Evolutionary conservation across 2,329 filamentous ascomycete species (phyloP), one percentile per base, ranked within the genome.

Genomic region (Dactylonectria estremocensis): DNA sequence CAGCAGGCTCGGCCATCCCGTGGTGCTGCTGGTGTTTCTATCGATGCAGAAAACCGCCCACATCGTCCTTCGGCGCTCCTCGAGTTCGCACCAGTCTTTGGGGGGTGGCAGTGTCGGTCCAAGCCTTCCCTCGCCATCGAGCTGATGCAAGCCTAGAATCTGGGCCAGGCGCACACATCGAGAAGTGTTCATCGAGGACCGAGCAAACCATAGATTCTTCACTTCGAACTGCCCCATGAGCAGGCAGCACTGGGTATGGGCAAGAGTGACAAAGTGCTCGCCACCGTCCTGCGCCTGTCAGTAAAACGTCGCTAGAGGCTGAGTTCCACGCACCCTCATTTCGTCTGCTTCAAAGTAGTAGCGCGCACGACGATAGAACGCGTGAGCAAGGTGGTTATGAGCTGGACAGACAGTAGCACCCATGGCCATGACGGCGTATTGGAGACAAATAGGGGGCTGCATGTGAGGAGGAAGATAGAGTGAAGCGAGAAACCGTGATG

Each of bases 1-100:
- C 48, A 97, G 89, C 11, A 90, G 83, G 84, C 93, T 91, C 0
- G 95, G 94, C 95, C 95, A 97, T 2, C 94, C 94, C 3, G 94
- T 96, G 14, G 93, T 94, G 52, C 95, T 92, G 76, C 92, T 95
- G 2, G 92, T 91, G 80, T 95, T 95, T 52, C 93, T 88, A 78
- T 97, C 95, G 35, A 91, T 85, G 73, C 90, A 92, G 74, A 95
- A 97, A 0, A 90, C 86, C 74, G 90, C 87, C 95, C 95, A 97
- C 72, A 97, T 95, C 0, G 92, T 91, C 68, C 95, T 87, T 60
- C 95, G 86, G 61, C 95, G 87, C 79, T 97, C 95, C 58, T 86
- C 84, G 3, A 80, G 69, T 60, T 97, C 95, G 1, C 89, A 90
- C 93, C 93, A 97, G 76, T 95, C 93, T 74, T 87, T 89, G 0